Conservation (phyloP, 345 rosid species). For the Citrus sp. region DNA sequence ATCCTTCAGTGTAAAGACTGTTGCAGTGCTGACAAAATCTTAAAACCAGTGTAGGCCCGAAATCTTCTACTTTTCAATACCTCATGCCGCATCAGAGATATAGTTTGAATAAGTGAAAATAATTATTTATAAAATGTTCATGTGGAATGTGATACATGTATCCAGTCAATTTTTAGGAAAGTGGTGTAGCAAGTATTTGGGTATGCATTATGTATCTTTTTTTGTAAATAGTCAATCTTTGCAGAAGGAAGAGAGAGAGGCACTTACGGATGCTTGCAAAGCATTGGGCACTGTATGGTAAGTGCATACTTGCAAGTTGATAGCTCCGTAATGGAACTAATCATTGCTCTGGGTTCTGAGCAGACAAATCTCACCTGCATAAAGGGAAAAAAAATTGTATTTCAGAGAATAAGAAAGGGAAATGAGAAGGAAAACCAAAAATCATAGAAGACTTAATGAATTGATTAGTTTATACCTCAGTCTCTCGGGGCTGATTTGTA, state of each 20-base stretch:
- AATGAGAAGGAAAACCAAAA: background rate
- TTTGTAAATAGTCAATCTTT: background rate
- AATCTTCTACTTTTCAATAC: background rate
- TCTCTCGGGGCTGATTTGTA: conserved; percentile 77
- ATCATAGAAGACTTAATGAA: background rate
- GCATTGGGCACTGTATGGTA: conserved; percentile 71
- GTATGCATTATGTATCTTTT: background rate
- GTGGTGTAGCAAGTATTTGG: background rate
- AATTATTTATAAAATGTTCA: background rate
- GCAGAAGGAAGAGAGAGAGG: conserved; percentile 12
- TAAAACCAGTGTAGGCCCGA: background rate
- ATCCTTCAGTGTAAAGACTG: background rate
- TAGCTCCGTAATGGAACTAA: conserved; percentile 85
- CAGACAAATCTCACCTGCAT: conserved; percentile 94
- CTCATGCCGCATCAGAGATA: background rate
- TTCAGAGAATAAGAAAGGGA: background rate
- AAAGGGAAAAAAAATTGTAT: background rate
- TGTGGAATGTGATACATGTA: background rate
- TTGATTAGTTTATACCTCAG: conserved; percentile 51
- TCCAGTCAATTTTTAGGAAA: background rate
- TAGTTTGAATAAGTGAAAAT: background rate
- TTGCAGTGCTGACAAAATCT: background rate
- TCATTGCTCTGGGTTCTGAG: conserved; percentile 84
- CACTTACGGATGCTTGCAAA: conserved; percentile 93
- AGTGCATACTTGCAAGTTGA: conserved; percentile 97